Evolutionary conservation across 306 rosid genomes (phyloP), one percentile per base, ranked within the genome.

Genomic region (Acacia acuminata): DNA sequence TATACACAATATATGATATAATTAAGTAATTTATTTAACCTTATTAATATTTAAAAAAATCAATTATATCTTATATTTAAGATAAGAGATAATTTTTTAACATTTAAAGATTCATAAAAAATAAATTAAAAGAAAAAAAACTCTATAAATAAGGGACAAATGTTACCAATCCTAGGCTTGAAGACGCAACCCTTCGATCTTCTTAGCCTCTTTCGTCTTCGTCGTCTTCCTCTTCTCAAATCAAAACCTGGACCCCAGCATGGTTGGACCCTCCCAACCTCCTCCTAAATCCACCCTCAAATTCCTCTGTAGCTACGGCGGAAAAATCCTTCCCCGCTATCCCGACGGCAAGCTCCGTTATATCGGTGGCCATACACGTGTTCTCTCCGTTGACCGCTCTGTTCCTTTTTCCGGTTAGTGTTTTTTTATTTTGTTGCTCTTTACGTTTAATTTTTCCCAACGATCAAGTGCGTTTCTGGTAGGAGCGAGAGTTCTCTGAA

Each of bases 281-380:
- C 48, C 82, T 53, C 76, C 85, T 67, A 81, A 83, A 24, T 61
- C 94, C 77, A 83, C 90, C 55, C 76, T 92, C 78, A 96, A 94
- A 77, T 92, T 94, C 88, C 94, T 96, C 85, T 96, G 91, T 48
- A 94, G 98, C 86, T 89, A 96, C 81, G 93, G 99, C 75, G 99
- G 98, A 77, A 94, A 89, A 86, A 96, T 96, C 88, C 86, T 92
- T 71, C 99, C 99, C 44, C 97, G 99, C 48, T 88, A 92, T 61
- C 93, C 99, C 27, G 99, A 96, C 87, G 93, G 97, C 53, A 92
- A 94, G 71, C 97, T 96, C 88, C 98, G 99, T 69, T 96, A 96
- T 13, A 45, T 87, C 65, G 97, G 99, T 5, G 99, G 99, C 60
- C 94, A 92, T 63, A 96, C 97, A 25, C 99, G 99, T 24, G 94